Base-by-base conservation (phyloP, 2,329 filamentous ascomycete species). In the Anthostomella pinea region DNA sequence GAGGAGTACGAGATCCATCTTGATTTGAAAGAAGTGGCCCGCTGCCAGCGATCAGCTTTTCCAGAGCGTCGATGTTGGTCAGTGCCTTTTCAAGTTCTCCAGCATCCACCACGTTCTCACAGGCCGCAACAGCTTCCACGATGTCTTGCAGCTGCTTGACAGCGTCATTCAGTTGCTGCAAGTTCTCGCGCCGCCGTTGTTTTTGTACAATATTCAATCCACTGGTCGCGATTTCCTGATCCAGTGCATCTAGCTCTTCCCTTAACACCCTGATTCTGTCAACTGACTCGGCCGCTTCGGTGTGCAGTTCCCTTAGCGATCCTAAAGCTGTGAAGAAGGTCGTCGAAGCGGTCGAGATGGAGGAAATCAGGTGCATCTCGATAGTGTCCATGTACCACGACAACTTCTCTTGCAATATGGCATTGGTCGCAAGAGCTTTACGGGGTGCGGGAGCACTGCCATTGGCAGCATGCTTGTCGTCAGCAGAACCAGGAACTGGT, bases 331-430 rank as follows among this genome's bases (percentile, higher is more conserved):
- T 90, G 56, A 98, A 98, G 63, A 98, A 98, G 0, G 91, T 95
- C 1, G 88, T 89, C 0, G 93, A 97, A 1, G 93, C 93, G 0
- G 87, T 89, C 3, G 91, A 97, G 45, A 98, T 98, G 0, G 90
- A 95, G 20, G 87, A 88, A 52, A 98, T 96, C 6, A 98, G 71
- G 59, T 98, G 93, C 36, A 98, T 88, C 60, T 98, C 93, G 15
- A 98, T 89, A 0, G 93, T 98, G 60, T 98, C 93, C 89, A 98
- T 95, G 62, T 98, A 98, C 93, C 93, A 98, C 0, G 93, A 97
- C 9, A 98, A 71, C 64, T 98, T 98, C 64, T 98, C 93, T 60
- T 98, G 93, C 22, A 98, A 64, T 40, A 98, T 98, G 0, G 93
- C 93, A 64, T 98, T 98, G 0, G 90, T 96, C 6, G 91, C 91